A percentile compares a stretch with the other conserved stretches of the same genome.
Conservation (phyloP, 2,329 filamentous ascomycete species). For the Cercospora sp. region DNA sequence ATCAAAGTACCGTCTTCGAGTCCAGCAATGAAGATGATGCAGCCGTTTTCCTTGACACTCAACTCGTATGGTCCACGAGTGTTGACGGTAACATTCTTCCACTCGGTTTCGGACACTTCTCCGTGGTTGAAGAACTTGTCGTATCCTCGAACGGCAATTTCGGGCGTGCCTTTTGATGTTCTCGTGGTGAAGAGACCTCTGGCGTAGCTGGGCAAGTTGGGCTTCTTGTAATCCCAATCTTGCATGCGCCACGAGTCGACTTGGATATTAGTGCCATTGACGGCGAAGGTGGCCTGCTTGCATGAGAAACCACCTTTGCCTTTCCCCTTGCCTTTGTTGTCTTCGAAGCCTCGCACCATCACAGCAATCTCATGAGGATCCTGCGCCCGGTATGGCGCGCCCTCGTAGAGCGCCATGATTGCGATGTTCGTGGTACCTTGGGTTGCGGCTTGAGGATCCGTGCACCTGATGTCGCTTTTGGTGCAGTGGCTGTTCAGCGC, state of each 20-base stretch:
- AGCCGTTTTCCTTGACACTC: slow-evolving; percentile 98
- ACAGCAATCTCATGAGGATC: slow-evolving; percentile 66
- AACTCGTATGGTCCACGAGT: slow-evolving; percentile 91
- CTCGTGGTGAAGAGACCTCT: slow-evolving; percentile 89
- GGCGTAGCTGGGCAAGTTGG: slow-evolving; percentile 84
- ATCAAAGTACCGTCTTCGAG: slow-evolving; percentile 85
- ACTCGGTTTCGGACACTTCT: slow-evolving; percentile 79
- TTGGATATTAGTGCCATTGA: slow-evolving; percentile 65
- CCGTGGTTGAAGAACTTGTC: slow-evolving; percentile 98
- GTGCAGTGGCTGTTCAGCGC: neutral
- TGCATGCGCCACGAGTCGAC: slow-evolving; percentile 92
- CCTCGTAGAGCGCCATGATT: slow-evolving; percentile 52
- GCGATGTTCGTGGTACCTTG: neutral
- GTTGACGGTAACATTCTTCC: slow-evolving; percentile 72
- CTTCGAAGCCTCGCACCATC: slow-evolving; percentile 66
- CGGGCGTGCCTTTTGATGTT: slow-evolving; percentile 62
- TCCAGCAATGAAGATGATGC: slow-evolving; percentile 95
- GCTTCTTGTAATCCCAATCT: slow-evolving; percentile 94
- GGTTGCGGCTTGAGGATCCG: neutral
- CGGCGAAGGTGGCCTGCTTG: slow-evolving; percentile 76
- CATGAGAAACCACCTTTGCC: slow-evolving; percentile 63
- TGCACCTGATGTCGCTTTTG: neutral
- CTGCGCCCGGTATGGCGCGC: slow-evolving; percentile 67
- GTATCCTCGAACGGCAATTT: slow-evolving; percentile 88
- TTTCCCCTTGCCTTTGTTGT: slow-evolving; percentile 54